A percentile compares a stretch with the other conserved stretches of the same genome.
phyloP scores from a whole-genome alignment of 2,329 filamentous ascomycete species.

The Shiraia sp. region DNA sequence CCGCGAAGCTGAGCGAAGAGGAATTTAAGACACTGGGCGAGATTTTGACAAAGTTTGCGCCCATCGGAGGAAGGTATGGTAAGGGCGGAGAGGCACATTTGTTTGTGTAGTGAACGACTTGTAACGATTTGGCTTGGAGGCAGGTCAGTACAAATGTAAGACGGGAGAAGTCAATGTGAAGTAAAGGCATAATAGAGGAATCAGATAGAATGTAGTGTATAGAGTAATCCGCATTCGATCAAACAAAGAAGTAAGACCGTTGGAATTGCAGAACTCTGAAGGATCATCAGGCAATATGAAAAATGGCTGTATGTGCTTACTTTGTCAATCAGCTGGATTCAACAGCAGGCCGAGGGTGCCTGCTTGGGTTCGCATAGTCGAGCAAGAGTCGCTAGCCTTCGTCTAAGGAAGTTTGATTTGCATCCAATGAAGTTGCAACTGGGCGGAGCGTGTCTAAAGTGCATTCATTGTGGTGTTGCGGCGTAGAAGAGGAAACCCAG shows the following conservation, averaged over 20 bases:
- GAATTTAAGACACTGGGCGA: slow-evolving; percentile 57
- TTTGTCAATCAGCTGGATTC: slow-evolving; percentile 1
- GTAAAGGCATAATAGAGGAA: neutral
- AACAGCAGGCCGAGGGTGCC: neutral
- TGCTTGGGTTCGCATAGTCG: neutral
- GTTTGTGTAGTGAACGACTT: slow-evolving; percentile 6
- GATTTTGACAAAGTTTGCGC: slow-evolving; percentile 53
- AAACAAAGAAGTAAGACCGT: slow-evolving; percentile 41
- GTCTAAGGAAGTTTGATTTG: too few relatives aligned
- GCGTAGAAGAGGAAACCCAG: neutral
- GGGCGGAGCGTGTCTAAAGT: too few relatives aligned
- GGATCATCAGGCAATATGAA: slow-evolving; percentile 46
- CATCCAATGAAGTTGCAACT: too few relatives aligned
- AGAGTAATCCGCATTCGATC: slow-evolving; percentile 50
- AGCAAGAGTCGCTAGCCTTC: too few relatives aligned
- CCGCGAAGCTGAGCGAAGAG: slow-evolving; percentile 54
- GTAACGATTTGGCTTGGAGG: slow-evolving; percentile 3
- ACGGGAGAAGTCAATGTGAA: neutral
- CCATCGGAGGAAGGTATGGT: slow-evolving; percentile 49
- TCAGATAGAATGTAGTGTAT: slow-evolving; percentile 57
- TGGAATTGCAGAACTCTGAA: slow-evolving; percentile 57
- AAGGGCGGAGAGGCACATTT: slow-evolving; percentile 8
- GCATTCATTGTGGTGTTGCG: neutral
- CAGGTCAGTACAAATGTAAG: slow-evolving; percentile 14
- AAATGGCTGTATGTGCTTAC: slow-evolving; percentile 11